These are phyloP conservation scores for Arthroderma sp. DNA, from an alignment of 2,329 filamentous ascomycete species.

Conservation along the genomic window DNA sequence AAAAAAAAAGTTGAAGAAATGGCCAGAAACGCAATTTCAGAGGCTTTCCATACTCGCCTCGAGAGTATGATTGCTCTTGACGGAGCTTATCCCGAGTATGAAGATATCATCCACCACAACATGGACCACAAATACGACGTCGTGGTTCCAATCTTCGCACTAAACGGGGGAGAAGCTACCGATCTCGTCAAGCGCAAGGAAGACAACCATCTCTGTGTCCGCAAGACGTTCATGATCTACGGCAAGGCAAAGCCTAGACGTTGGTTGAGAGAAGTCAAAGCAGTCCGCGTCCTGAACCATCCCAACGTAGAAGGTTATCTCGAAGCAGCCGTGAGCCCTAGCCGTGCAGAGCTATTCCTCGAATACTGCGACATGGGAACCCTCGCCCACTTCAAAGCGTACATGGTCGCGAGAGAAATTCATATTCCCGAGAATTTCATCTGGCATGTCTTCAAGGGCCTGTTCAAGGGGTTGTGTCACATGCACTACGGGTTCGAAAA, in stretches of 20 bases:
- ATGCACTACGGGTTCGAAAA: conserved; percentile 10
- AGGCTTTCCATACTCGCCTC: conserved; percentile 2
- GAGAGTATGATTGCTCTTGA: neutral
- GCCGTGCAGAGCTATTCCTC: conserved; percentile 9
- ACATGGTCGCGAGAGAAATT: neutral
- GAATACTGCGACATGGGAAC: conserved; percentile 11
- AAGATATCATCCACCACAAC: conserved; percentile 4
- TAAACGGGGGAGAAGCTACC: neutral
- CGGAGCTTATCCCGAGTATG: conserved; percentile 1
- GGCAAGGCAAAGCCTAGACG: conserved; percentile 1
- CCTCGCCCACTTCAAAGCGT: conserved; percentile 6
- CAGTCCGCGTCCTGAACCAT: conserved; percentile 4
- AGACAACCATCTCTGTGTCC: conserved; percentile 3
- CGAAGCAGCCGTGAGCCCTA: conserved; percentile 2
- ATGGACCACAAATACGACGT: conserved; percentile 1
- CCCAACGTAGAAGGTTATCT: conserved; percentile 7
- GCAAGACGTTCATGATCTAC: conserved; percentile 4
- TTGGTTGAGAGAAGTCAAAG: conserved; percentile 4
- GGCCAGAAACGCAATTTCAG: neutral
- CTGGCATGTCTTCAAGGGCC: conserved; percentile 8
- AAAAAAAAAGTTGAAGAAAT: neutral
- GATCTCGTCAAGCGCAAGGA: conserved; percentile 3
- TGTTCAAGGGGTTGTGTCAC: conserved; percentile 8
- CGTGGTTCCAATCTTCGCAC: neutral
- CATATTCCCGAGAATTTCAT: conserved; percentile 9